A percentile compares a stretch with the other conserved stretches of the same genome.
Evolutionary conservation across 768 basidiomycete species (phyloP).

Genomic region (Fistulinella prunicolor): DNA sequence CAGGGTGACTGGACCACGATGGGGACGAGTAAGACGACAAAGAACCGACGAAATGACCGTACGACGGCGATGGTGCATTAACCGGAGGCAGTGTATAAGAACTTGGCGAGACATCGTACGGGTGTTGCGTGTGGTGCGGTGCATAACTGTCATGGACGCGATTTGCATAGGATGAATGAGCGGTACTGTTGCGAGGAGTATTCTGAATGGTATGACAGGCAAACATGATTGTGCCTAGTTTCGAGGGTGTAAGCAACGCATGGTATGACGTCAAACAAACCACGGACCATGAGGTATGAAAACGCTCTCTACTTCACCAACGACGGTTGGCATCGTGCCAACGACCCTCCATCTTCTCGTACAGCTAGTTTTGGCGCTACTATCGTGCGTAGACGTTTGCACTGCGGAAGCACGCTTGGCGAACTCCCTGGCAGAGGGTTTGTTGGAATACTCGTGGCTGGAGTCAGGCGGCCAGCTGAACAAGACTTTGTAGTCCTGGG

Average conservation of each 20-base stretch:
- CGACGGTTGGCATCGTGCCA: slow-evolving; percentile 58
- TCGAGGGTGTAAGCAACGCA: slow-evolving; percentile 21
- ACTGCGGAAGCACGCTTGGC: slow-evolving; percentile 66
- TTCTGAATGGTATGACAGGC: slow-evolving; percentile 38
- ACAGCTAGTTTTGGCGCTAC: slow-evolving; percentile 81
- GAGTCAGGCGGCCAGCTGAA: slow-evolving; percentile 77
- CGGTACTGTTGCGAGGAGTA: slow-evolving; percentile 17
- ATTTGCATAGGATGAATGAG: slow-evolving; percentile 25
- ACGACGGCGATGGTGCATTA: slow-evolving; percentile 27
- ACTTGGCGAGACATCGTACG: slow-evolving; percentile 27
- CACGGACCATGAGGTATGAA: slow-evolving; percentile 85
- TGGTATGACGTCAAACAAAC: slow-evolving; percentile 36
- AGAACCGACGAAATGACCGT: slow-evolving; percentile 23
- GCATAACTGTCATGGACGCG: slow-evolving; percentile 28
- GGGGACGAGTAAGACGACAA: slow-evolving; percentile 28
- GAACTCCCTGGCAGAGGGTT: slow-evolving; percentile 43
- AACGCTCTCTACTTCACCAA: slow-evolving; percentile 76
- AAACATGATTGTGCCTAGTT: slow-evolving; percentile 37
- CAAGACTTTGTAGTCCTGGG: slow-evolving; percentile 53
- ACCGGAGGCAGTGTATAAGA: slow-evolving; percentile 34
- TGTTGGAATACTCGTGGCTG: slow-evolving; percentile 38
- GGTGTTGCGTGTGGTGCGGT: slow-evolving; percentile 22
- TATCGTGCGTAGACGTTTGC: slow-evolving; percentile 49
- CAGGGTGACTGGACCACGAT: slow-evolving; percentile 27
- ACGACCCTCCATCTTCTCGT: slow-evolving; percentile 79